These are phyloP conservation scores for Raffaelea arxii DNA, from an alignment of 2,329 filamentous ascomycete genomes.

Conservation along the genomic window DNA sequence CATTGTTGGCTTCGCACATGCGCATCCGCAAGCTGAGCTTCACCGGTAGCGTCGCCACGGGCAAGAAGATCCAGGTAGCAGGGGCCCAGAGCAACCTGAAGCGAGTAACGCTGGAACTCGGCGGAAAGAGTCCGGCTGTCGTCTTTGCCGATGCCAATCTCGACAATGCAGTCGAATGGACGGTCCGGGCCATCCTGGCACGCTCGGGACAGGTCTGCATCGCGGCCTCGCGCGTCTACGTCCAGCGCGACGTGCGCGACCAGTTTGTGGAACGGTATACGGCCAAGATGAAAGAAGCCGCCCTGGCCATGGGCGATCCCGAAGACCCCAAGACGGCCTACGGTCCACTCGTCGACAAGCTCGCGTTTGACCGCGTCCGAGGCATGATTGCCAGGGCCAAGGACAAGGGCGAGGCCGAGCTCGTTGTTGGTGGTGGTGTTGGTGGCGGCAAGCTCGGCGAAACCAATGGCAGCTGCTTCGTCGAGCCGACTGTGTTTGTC, in stretches of 20 bases:
- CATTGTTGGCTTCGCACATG: conserved; percentile 46
- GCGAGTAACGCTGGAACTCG: conserved; percentile 50
- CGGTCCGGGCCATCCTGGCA: background rate
- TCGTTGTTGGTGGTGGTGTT: conserved; percentile 25
- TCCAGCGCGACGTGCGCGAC: conserved; percentile 39
- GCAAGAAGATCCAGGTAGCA: conserved; percentile 47
- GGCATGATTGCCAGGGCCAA: conserved; percentile 34
- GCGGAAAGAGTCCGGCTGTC: conserved; percentile 24
- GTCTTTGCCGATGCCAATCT: conserved; percentile 34
- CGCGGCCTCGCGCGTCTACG: conserved; percentile 40
- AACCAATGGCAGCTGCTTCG: conserved; percentile 18
- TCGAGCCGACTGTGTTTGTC: conserved; percentile 9
- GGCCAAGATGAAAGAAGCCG: conserved; percentile 45
- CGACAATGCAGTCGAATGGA: conserved; percentile 19
- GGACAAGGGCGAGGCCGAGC: conserved; percentile 25
- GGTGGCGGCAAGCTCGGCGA: conserved; percentile 30
- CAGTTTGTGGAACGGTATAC: conserved; percentile 45
- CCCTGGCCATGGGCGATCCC: conserved; percentile 51
- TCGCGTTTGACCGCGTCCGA: conserved; percentile 34
- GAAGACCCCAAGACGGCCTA: conserved; percentile 48
- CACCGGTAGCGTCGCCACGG: conserved; percentile 50
- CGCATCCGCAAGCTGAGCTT: conserved; percentile 54
- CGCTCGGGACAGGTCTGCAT: conserved; percentile 28
- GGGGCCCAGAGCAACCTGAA: conserved; percentile 45
- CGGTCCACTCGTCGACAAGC: conserved; percentile 43